Conservation (phyloP, 306 rosid genomes). For the Cyclanthera cordifolia region DNA sequence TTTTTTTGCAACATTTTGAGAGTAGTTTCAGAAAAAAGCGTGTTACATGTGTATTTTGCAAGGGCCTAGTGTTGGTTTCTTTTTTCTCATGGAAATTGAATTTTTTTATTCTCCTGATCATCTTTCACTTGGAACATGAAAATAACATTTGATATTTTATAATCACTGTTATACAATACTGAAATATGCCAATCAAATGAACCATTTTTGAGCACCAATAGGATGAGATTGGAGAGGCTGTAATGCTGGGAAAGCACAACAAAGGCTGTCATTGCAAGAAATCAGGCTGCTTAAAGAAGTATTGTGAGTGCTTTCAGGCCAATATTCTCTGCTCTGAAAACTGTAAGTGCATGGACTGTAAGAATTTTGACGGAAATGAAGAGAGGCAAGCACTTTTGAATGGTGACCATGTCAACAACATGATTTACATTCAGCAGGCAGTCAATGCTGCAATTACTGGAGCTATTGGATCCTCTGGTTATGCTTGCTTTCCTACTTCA, state of each 20-base stretch:
- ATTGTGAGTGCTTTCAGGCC: slow-evolving; percentile 98
- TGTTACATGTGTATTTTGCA: neutral
- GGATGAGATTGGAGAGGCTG: slow-evolving; percentile 83
- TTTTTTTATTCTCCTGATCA: neutral
- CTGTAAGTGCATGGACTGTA: slow-evolving; percentile 98
- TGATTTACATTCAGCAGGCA: slow-evolving; percentile 71
- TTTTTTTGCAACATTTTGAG: neutral
- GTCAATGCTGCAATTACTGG: slow-evolving; percentile 98
- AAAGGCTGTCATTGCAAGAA: slow-evolving; percentile 98
- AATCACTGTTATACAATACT: no score
- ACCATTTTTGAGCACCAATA: slow-evolving; percentile 36
- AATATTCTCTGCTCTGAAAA: slow-evolving; percentile 95
- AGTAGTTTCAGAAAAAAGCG: neutral
- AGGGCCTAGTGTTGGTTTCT: neutral
- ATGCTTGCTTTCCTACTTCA: slow-evolving; percentile 51
- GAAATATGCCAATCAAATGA: no score
- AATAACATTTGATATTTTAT: neutral
- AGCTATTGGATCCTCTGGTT: slow-evolving; percentile 92
- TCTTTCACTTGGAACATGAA: neutral
- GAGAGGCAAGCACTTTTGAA: slow-evolving; percentile 86
- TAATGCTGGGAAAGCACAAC: slow-evolving; percentile 81
- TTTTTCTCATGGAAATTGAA: neutral
- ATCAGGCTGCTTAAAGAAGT: slow-evolving; percentile 91
- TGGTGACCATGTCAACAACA: slow-evolving; percentile 67
- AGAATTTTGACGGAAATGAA: slow-evolving; percentile 95